A percentile compares a stretch with the other conserved stretches of the same genome.
These are phyloP conservation scores for Pythium monospermum DNA, from an alignment of 352 stramenopile species.

Conservation along the genomic window DNA sequence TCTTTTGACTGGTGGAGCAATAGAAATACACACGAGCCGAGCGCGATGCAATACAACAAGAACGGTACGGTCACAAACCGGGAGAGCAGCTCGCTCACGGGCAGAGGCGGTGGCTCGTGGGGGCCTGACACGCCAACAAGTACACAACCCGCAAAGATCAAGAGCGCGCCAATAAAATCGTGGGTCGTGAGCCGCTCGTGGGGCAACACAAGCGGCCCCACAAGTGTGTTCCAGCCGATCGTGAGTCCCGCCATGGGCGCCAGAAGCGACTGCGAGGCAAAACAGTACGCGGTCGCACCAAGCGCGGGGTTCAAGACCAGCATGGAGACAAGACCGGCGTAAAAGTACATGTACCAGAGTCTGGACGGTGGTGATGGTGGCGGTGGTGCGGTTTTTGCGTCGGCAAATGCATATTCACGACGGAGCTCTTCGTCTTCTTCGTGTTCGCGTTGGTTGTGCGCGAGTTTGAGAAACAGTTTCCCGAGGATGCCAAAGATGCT, in stretches of 20 bases:
- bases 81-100: constrained; percentile 43
- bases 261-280: constrained; percentile 73
- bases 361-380: constrained; percentile 10
- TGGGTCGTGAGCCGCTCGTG: constrained; percentile 66
- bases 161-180: constrained; percentile 65
- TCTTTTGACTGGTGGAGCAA: constrained; percentile 51
- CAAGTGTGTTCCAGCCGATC: constrained; percentile 80
- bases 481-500: constrained; percentile 77
- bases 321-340: constrained; percentile 63
- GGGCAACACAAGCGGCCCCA: constrained; percentile 62
- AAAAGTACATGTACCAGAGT: constrained; percentile 66
- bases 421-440: constrained; percentile 40
- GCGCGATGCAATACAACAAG: constrained; percentile 43
- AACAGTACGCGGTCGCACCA: constrained; percentile 62
- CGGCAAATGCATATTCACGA: constrained; percentile 18
- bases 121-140: constrained; percentile 67
- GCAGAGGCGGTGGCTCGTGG: constrained; percentile 53
- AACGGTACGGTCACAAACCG: constrained; percentile 64
- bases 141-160: constrained; percentile 77
- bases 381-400: constrained; percentile 2
- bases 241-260: constrained; percentile 79
- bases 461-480: constrained; percentile 79
- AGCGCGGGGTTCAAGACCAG: constrained; percentile 70
- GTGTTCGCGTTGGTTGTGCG: constrained; percentile 63
- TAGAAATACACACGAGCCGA: constrained; percentile 39